Base-by-base conservation (phyloP, 2,329 filamentous ascomycete species). In the Aureobasidium zeae region DNA sequence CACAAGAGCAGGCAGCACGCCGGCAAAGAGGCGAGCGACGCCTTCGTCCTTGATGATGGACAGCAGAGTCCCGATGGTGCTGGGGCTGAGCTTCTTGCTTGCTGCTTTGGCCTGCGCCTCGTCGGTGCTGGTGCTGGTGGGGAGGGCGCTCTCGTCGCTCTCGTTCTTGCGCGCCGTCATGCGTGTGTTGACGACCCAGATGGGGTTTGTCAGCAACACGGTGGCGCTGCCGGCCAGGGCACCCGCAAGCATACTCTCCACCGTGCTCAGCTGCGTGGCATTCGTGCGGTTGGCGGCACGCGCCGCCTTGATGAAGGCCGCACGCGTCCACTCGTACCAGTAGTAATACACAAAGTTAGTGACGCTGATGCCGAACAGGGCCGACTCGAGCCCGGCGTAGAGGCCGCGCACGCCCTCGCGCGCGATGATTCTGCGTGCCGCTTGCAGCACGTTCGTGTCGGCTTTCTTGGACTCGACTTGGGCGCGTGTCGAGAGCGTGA, bases 271-370 rank as follows among this genome's bases (percentile, higher is more conserved):
- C 62, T 87, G 46, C 21, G 46, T 31, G 35, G 41, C 37, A 25
- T 41, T 41, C 25, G 30, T 25, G 28, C 48, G 30, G 26, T 46
- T 44, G 25, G 41, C 26, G 25, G 49, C 12, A 25, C 39, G 17
- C 20, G 50, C 45, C 17, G 50, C 34, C 49, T 68, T 76, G 34
- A 49, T 43, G 45, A 47, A 49, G 30, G 83, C 83, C 38, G 82
- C 74, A 47, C 88, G 81, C 50, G 87, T 91, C 85, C 86, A 98
- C 70, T 98, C 91, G 67, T 96, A 98, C 72, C 86, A 98, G 73
- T 96, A 98, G 70, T 98, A 98, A 74, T 98, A 98, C 35, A 98
- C 89, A 62, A 98, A 98, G 72, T 98, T 98, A 56, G 91, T 98
- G 55, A 98, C 81, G 64, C 84, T 91, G 70, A 98, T 96, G 63